Evolutionary conservation across 768 basidiomycete species (phyloP).

Genomic region (Kondoa malvinella): DNA sequence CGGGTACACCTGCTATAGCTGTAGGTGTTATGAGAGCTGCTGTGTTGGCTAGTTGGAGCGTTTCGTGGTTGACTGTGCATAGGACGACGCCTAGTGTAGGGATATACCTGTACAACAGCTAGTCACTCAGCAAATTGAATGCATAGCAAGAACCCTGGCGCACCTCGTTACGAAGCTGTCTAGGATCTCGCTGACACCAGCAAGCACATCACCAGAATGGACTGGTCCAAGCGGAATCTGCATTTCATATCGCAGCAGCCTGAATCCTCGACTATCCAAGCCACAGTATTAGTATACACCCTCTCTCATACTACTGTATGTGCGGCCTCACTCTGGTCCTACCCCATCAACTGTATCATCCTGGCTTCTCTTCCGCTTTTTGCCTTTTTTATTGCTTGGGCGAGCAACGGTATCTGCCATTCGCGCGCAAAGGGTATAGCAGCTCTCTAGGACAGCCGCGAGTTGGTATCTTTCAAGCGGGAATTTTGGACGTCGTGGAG

Average conservation of each 20-base stretch:
- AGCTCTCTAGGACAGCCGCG: no score
- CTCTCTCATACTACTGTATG: not conserved
- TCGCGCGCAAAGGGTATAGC: not conserved
- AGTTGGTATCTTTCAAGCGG: not conserved
- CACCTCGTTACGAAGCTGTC: constrained; percentile 36
- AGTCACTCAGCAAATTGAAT: not conserved
- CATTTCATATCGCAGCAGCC: constrained; percentile 23
- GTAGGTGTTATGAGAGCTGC: constrained; percentile 23
- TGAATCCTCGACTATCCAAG: constrained; percentile 19
- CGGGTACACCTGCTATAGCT: constrained; percentile 32
- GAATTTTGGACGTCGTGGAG: no score
- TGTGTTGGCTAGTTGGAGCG: constrained; percentile 26
- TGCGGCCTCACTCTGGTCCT: not conserved
- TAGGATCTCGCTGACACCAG: constrained; percentile 34
- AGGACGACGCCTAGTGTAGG: constrained; percentile 34
- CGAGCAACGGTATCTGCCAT: not conserved
- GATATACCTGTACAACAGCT: constrained; percentile 30
- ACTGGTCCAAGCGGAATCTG: constrained; percentile 23
- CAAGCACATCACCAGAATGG: constrained; percentile 28
- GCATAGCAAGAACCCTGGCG: constrained; percentile 17
- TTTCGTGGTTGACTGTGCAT: constrained; percentile 31
- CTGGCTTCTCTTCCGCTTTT: no score
- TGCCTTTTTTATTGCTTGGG: no score
- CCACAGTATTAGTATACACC: no score
- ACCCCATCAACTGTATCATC: no score